Evolutionary conservation across 2,329 filamentous ascomycete species (phyloP).

Genomic region (Beauveria scarabaeidicola): DNA sequence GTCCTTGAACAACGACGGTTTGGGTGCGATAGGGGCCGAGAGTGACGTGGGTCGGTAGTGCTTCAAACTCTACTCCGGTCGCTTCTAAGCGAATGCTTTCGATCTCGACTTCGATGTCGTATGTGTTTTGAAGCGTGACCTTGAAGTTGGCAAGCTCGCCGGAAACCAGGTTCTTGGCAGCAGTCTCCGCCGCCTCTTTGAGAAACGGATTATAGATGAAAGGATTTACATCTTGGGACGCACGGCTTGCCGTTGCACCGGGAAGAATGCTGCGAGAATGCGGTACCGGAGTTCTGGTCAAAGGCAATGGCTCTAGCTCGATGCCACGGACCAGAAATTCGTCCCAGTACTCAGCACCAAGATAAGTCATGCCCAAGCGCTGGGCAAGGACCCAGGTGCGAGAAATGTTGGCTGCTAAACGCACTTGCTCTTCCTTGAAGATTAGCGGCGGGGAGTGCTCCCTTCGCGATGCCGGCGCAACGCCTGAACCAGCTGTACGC

Average conservation of each 20-base stretch:
- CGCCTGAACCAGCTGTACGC: constrained; percentile 69
- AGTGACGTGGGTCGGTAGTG: constrained; percentile 53
- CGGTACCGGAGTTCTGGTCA: constrained; percentile 54
- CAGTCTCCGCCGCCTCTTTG: constrained; percentile 53
- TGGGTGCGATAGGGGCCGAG: constrained; percentile 80
- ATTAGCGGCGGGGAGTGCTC: constrained; percentile 65
- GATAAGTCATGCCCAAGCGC: constrained; percentile 59
- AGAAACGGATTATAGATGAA: constrained; percentile 95
- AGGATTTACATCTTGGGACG: constrained; percentile 61
- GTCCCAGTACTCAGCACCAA: constrained; percentile 90
- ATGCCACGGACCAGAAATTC: constrained; percentile 81
- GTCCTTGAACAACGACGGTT: constrained; percentile 62
- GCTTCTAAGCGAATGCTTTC: constrained; percentile 70
- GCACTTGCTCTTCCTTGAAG: constrained; percentile 72
- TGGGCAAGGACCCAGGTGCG: constrained; percentile 73
- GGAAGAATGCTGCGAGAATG: constrained; percentile 51
- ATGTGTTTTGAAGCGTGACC: constrained; percentile 86
- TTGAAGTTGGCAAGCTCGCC: constrained; percentile 70
- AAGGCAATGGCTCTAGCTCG: constrained; percentile 55
- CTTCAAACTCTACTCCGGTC: constrained; percentile 64
- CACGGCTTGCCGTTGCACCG: constrained; percentile 38
- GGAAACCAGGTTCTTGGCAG: constrained; percentile 64
- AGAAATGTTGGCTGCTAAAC: constrained; percentile 75
- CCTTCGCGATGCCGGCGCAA: constrained; percentile 62
- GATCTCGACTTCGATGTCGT: constrained; percentile 85